Base-by-base conservation (phyloP, 1,139 yeast species). In the Geotrichum restrictum region DNA sequence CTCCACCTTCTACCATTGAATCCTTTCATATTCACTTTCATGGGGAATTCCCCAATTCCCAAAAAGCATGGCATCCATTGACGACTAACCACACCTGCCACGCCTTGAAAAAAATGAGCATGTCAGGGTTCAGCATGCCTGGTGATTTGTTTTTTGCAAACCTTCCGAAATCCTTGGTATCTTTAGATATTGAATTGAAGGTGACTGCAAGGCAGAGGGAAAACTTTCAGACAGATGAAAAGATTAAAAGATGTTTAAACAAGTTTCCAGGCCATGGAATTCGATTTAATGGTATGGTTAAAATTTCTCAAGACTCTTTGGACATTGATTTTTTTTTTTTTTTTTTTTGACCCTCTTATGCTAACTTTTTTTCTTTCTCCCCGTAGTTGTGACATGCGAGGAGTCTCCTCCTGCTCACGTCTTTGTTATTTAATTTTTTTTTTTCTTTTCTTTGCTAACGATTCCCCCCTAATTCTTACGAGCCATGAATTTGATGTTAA, bases 51-150 rank as follows among this genome's bases (percentile, higher is more conserved):
- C 55, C 56, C 22, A 43, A 51, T 13, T 49, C 50, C 14, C 58
- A 57, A 34, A 52, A 56, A 37, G 55, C 63, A 14, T 60, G 64
- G 64, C 59, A 56, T 21, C 64, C 63, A 0, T 50, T 56, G 8
- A 42, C 54, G 21, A 39, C 49, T 11, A 45, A 56, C 45, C 59
- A 54, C 44, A 45, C 44, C n/a, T 60, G 61, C 41, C 34, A 32
- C 2, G 18, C 45, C 14, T 55, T 59, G 16, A 43, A 48, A 36
- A 37, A 45, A n/a, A 53, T 61, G 45, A 56, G 57, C 29, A 48
- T 62, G 13, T 53, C 56, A 27, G 64, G 64, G 13, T 62, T 62
- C 45, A 54, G 53, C n/a, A 47, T 61, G 48, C 61, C 61, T 7
- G 60, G 60, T 11, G 45, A 47, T 21, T 49, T 52, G 6, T 61